phyloP scores from a whole-genome alignment of 495 filamentous ascomycete genomes.

The Melanomma pulvis-pyrius region DNA sequence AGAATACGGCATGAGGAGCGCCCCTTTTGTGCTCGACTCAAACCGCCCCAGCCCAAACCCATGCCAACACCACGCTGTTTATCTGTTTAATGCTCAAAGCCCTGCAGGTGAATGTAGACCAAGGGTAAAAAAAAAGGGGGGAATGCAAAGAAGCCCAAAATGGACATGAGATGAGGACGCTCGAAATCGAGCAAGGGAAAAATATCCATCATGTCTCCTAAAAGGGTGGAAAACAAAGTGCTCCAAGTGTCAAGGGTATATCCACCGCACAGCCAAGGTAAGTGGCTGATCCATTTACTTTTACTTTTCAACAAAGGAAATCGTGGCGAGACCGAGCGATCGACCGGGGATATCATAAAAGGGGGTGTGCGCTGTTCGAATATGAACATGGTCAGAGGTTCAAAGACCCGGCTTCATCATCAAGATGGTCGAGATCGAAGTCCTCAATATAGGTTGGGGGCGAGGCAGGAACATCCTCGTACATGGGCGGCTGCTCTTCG shows the following conservation, averaged over 20 bases:
- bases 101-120: background rate
- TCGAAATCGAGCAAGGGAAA: background rate
- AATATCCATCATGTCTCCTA: background rate
- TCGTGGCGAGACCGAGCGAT: background rate
- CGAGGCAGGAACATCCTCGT: conserved; percentile 88
- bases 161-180: background rate
- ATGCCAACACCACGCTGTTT: background rate
- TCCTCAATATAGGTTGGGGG: conserved; percentile 74
- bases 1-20: background rate
- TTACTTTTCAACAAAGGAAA: background rate
- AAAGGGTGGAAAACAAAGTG: background rate
- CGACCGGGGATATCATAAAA: background rate
- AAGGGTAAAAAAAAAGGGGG: background rate
- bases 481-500: conserved; percentile 91
- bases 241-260: background rate
- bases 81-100: background rate
- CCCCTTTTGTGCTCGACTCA: background rate
- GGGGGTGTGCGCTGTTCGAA: background rate
- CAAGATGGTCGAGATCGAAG: conserved; percentile 33
- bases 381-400: background rate
- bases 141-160: background rate
- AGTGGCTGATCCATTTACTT: background rate
- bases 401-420: conserved; percentile 1
- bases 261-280: conserved; percentile 1
- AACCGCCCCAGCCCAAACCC: background rate